Percentiles rank a stretch among this genome's conserved stretches.
Conservation (phyloP, 2,329 filamentous ascomycete genomes). For the Colletotrichum coccodes region DNA sequence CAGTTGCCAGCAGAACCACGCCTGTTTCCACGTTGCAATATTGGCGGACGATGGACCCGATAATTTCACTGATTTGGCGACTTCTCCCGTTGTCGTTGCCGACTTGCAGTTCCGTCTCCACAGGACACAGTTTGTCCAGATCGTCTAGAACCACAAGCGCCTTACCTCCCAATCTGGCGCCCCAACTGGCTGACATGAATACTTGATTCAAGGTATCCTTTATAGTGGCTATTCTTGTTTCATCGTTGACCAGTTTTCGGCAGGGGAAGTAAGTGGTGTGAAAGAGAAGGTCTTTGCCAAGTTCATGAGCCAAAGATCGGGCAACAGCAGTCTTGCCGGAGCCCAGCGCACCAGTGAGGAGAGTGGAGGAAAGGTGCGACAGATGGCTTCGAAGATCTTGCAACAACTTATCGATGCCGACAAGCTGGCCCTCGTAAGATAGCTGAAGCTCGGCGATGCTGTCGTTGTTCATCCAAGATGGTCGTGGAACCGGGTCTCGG, state of each 20-base stretch:
- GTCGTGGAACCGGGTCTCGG: constrained; percentile 76
- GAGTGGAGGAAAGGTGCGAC: constrained; percentile 85
- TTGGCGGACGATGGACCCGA: constrained; percentile 84
- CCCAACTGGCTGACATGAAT: constrained; percentile 93
- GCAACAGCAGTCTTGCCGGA: constrained; percentile 89
- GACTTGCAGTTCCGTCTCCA: constrained; percentile 93
- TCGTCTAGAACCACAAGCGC: constrained; percentile 92
- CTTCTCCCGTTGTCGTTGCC: constrained; percentile 94
- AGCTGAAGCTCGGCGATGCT: constrained; percentile 65
- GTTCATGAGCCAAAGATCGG: constrained; percentile 77
- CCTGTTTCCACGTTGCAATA: constrained; percentile 83
- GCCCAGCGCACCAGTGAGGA: constrained; percentile 89
- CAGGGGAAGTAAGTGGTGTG: constrained; percentile 89
- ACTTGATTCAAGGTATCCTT: constrained; percentile 87
- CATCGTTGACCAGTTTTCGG: constrained; percentile 87
- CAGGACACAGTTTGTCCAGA: constrained; percentile 90
- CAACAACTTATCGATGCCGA: constrained; percentile 85
- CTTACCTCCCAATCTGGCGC: constrained; percentile 84
- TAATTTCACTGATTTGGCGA: constrained; percentile 88
- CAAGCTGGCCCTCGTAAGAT: constrained; percentile 69
- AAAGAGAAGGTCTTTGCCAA: constrained; percentile 80
- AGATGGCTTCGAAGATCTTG: constrained; percentile 79
- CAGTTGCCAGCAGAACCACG: constrained; percentile 89
- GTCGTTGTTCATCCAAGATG: constrained; percentile 61
- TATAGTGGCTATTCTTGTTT: constrained; percentile 88